Evolutionary conservation across 2,329 filamentous ascomycete species (phyloP).

Genomic region (Coniochaeta prunicola): DNA sequence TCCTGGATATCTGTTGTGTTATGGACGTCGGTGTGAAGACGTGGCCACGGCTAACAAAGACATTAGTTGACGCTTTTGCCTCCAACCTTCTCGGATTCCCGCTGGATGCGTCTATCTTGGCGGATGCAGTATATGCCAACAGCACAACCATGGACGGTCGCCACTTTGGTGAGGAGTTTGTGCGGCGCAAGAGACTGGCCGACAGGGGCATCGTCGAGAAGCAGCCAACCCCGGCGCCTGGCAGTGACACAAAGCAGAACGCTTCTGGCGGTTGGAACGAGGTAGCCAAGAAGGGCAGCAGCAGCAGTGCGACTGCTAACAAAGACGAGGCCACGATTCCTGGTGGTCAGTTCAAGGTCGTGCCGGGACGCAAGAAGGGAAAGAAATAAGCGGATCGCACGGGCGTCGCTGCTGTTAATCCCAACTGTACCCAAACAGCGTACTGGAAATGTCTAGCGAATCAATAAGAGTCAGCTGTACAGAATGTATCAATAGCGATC

Average conservation of each 20-base stretch:
- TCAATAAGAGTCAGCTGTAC: background rate
- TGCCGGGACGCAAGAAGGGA: conserved; percentile 87
- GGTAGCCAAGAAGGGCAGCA: conserved; percentile 84
- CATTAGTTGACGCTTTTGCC: conserved; percentile 71
- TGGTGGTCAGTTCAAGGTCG: conserved; percentile 76
- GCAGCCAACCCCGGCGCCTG: conserved; percentile 52
- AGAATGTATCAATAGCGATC: too few species aligned
- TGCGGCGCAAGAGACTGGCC: conserved; percentile 85
- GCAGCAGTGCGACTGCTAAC: conserved; percentile 27
- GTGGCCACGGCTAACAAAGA: conserved; percentile 1
- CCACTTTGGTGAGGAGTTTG: conserved; percentile 90
- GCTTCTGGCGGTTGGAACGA: conserved; percentile 79
- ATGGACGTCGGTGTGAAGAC: background rate
- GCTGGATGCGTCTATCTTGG: conserved; percentile 71
- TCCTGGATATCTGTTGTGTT: background rate
- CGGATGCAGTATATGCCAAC: conserved; percentile 80
- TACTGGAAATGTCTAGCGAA: background rate
- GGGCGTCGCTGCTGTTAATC: background rate
- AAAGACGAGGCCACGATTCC: conserved; percentile 33
- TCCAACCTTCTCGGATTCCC: conserved; percentile 69
- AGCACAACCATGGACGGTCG: conserved; percentile 87
- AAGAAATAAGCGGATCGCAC: conserved; percentile 50
- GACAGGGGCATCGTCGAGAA: conserved; percentile 79
- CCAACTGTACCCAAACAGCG: background rate
- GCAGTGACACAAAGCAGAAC: conserved; percentile 35